Evolutionary conservation across 352 stramenopile species (phyloP), one percentile per base, ranked within the genome.

Genomic region (Phytophthora agathidicida): DNA sequence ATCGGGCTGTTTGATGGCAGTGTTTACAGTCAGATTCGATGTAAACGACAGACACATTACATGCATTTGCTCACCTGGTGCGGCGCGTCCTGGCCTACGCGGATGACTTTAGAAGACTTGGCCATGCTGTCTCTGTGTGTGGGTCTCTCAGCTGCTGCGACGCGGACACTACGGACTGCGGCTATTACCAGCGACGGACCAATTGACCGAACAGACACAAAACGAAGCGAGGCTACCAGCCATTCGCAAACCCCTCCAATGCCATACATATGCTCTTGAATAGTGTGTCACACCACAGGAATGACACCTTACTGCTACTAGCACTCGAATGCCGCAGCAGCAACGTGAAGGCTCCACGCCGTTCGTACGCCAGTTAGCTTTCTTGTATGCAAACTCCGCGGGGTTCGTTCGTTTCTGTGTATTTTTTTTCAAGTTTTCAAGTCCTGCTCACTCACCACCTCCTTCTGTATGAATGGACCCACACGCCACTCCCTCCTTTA

Each of bases 41-140:
- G 32, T 7, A 46, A 26, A 35, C 9, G 5, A 33, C 35, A 42
- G 16, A 13, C 10, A 56, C 17, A 44, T 9, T 7, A 2, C 31
- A 3, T 6, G 28, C 16, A 27, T 39, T 8, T 39, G 7, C 46
- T 54, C 64, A 94, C 85, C 64, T 93, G 71, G 67, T 94, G 85
- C 39, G 85, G 83, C 28, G 85, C 85, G 37, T 94, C 85, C 32
- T 79, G 56, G 30, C 84, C 84, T 37, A 94, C 77, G 44, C 77
- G 80, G 49, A 94, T 88, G 45, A 91, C 74, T 66, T 89, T 94
- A 19, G 75, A 61, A 37, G 71, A 64, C 75, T 93, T 93, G 60
- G 52, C 65, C 84, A 93, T 93, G 43, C 20, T 56, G 36, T 56
- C 42, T 65, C 17, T 56, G 14, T 55, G 27, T 47, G 23, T 55